phyloP scores from a whole-genome alignment of 768 basidiomycete genomes.

The Collybia sp. region DNA sequence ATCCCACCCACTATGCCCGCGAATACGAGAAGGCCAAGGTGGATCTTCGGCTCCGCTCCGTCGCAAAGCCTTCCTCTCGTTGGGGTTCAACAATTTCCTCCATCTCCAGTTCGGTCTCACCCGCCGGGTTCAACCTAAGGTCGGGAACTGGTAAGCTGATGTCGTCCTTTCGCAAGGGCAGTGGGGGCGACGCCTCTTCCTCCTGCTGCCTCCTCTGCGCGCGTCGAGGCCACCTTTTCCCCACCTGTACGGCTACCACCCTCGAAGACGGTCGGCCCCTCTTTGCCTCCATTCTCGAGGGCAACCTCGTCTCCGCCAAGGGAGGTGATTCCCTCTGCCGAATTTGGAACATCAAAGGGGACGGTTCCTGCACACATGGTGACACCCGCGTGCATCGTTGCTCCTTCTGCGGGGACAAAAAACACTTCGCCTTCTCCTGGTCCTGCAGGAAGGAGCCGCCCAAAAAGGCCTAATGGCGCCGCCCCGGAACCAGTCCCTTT shows the following conservation, averaged over 20 bases:
- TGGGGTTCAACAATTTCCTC: background rate
- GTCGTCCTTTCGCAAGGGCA: constrained; percentile 8
- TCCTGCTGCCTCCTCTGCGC: constrained; percentile 17
- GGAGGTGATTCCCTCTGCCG: constrained; percentile 13
- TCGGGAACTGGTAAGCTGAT: background rate
- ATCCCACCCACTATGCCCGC: background rate
- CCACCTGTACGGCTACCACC: constrained; percentile 6
- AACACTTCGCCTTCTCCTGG: constrained; percentile 21
- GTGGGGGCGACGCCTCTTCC: constrained; percentile 3
- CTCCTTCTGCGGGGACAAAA: constrained; percentile 21
- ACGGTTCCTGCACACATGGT: constrained; percentile 5
- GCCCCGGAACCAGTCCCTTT: constrained; percentile 10
- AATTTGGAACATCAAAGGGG: constrained; percentile 13
- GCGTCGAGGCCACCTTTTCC: constrained; percentile 11
- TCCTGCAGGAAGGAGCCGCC: constrained; percentile 11
- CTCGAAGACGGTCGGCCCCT: constrained; percentile 5
- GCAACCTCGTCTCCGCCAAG: constrained; percentile 6
- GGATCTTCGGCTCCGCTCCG: background rate
- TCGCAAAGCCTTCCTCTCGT: background rate
- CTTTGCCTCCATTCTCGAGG: constrained; percentile 6
- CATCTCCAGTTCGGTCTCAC: background rate
- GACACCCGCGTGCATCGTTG: constrained; percentile 18
- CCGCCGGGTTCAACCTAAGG: no score
- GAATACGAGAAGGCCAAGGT: constrained; percentile 5
- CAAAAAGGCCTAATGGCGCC: no score